Evolutionary conservation across 1,284 basidiomycete species (phyloP), one percentile per base, ranked within the genome.

Genomic region (Irpex sp.): DNA sequence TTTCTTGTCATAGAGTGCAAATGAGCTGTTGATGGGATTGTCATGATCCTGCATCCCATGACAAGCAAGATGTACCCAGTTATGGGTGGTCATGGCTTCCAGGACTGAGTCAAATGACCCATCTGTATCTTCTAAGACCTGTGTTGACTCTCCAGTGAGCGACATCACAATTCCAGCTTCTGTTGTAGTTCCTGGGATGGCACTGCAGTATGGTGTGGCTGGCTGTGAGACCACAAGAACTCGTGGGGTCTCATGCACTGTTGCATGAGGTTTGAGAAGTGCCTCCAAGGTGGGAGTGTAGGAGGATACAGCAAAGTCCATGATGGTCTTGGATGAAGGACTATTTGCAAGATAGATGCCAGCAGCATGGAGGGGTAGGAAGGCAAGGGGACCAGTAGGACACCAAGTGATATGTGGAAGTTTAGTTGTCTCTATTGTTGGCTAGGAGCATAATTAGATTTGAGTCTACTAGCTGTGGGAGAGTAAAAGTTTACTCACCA

Each of bases 51-150:
- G 67, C 31, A 57, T 36, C 5, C 66, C 69, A 51, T 69, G 67
- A 60, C 69, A 70, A 13, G 66, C 68, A 54, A 69, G 40, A 62
- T 70, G 68, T 21, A 70, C 58, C 65, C 68, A 67, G 6, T 57
- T 59, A 57, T 59, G 58, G 5, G 60, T 26, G 40, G 61, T 26
- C 36, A 68, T 56, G n/a, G 62, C 60, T n/a, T 38, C 47, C 31
- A 61, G 51, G 38, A 62, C 66, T 7, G 56, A 19, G 52, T 49
- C 38, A 2, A 47, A 9, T 8, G 63, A 58, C n/a, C 61, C 63
- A 11, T 63, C 5, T 11, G 44, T n/a, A 11, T 47, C 44, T 11
- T 47, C n/a, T 13, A 47, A 4, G 9, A n/a, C 26, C 26, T 26
- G 11, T 13, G 44, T 47, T 47, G 44, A 47, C 11, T 47, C 11